These are phyloP conservation scores for Penicillium simplicissimum DNA, from an alignment of 495 filamentous ascomycete species.

Conservation along the genomic window DNA sequence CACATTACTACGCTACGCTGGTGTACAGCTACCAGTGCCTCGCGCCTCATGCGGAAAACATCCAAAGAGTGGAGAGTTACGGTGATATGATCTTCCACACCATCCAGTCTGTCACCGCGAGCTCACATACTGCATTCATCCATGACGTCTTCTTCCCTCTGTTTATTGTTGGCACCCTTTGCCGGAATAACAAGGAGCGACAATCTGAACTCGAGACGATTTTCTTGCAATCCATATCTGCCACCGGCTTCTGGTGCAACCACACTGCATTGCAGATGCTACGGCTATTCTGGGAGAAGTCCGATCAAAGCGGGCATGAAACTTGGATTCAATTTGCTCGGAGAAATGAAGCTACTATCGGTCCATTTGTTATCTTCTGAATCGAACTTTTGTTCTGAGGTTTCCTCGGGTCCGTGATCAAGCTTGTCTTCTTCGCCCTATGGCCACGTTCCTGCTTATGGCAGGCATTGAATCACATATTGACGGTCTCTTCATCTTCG, in stretches of 20 bases:
- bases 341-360: constrained; percentile 11
- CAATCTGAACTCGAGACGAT: constrained; percentile 10
- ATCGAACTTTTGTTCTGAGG: neutral
- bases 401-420: neutral
- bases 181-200: neutral
- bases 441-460: neutral
- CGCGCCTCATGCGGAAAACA: neutral
- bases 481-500: constrained; percentile 23
- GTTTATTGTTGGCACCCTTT: constrained; percentile 22
- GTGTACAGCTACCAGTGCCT: constrained; percentile 24
- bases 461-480: constrained; percentile 17
- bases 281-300: constrained; percentile 12
- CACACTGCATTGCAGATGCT: constrained; percentile 21
- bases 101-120: constrained; percentile 2
- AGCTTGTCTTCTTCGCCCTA: neutral
- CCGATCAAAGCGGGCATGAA: neutral
- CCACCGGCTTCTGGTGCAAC: constrained; percentile 27
- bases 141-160: constrained; percentile 26
- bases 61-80: neutral
- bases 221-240: constrained; percentile 16
- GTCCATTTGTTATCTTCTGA: constrained; percentile 19
- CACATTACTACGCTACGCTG: constrained; percentile 19
- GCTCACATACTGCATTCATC: constrained; percentile 8
- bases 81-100: constrained; percentile 10
- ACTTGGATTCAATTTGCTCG: constrained; percentile 26